Conservation (phyloP, 495 filamentous ascomycete genomes). For the Aspergillus indologenus region DNA sequence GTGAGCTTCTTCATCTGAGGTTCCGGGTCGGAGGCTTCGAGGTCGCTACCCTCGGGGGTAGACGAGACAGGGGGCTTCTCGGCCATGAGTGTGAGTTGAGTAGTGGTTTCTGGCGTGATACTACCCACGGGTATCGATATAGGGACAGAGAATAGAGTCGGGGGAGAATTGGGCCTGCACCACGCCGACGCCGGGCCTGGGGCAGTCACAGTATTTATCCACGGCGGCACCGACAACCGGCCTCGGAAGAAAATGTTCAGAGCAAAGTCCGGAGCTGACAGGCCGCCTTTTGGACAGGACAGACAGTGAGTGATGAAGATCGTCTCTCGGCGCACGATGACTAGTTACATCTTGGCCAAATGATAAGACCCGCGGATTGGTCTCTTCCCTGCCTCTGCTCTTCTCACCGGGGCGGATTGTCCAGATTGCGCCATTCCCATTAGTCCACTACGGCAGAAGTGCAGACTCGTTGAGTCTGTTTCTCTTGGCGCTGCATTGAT, state of each 20-base stretch:
- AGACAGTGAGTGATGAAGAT: background rate
- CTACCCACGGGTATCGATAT: background rate
- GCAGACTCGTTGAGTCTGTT: background rate
- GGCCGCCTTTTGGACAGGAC: background rate
- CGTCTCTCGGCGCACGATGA: background rate
- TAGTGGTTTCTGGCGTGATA: background rate
- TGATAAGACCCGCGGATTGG: background rate
- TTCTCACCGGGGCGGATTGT: background rate
- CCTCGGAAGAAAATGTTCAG: background rate
- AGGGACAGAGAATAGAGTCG: background rate
- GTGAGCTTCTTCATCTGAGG: background rate
- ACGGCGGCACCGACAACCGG: background rate
- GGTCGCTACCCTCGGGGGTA: background rate
- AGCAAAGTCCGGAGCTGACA: background rate
- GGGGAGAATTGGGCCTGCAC: background rate
- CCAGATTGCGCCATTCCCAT: background rate
- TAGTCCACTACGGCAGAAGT: background rate
- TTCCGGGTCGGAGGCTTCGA: background rate
- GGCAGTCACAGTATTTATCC: background rate
- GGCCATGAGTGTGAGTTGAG: background rate
- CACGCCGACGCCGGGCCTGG: background rate
- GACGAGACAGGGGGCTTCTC: background rate
- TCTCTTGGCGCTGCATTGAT: background rate
- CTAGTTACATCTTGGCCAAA: background rate
- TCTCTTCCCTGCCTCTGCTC: background rate